Evolutionary conservation across 257 asterid genomes (phyloP).

Genomic region (Penstemon newberryi): DNA sequence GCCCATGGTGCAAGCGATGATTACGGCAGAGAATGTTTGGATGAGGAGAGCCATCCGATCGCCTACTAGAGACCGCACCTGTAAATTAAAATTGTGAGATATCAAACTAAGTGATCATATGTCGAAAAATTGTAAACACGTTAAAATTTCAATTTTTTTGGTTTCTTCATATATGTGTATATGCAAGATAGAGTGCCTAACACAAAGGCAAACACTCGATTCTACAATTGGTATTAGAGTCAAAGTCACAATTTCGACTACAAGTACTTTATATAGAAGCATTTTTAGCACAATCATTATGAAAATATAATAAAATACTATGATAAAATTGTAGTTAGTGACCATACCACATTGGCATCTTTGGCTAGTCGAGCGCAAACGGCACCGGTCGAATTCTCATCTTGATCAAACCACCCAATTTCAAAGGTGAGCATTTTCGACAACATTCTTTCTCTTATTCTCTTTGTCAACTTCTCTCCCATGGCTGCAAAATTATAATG

Average conservation of each 20-base stretch:
- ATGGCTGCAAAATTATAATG: slow-evolving; percentile 63
- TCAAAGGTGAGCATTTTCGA: slow-evolving; percentile 66
- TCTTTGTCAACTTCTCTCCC: slow-evolving; percentile 64
- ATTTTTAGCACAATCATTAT: too few relatives aligned
- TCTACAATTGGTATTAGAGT: too few relatives aligned
- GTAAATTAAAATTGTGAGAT: slow-evolving; percentile 1
- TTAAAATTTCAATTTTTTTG: not conserved
- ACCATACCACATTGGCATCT: slow-evolving; percentile 61
- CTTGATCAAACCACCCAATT: slow-evolving; percentile 63
- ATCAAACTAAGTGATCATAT: not conserved
- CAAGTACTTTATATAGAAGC: too few relatives aligned
- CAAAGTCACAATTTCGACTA: too few relatives aligned
- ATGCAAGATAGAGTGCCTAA: too few relatives aligned
- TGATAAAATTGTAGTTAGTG: not conserved
- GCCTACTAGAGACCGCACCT: slow-evolving; percentile 65
- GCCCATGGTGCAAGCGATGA: slow-evolving; percentile 60
- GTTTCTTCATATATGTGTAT: too few relatives aligned
- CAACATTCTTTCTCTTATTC: slow-evolving; percentile 58
- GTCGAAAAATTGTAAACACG: not conserved
- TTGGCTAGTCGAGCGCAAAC: slow-evolving; percentile 60
- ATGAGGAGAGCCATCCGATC: slow-evolving; percentile 58
- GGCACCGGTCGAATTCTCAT: slow-evolving; percentile 56
- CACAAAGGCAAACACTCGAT: too few relatives aligned
- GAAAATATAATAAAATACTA: not conserved
- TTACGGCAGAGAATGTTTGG: slow-evolving; percentile 53